A percentile compares a stretch with the other conserved stretches of the same genome.
phyloP scores from a whole-genome alignment of 805 yeast species.

The Starmerella apis region DNA sequence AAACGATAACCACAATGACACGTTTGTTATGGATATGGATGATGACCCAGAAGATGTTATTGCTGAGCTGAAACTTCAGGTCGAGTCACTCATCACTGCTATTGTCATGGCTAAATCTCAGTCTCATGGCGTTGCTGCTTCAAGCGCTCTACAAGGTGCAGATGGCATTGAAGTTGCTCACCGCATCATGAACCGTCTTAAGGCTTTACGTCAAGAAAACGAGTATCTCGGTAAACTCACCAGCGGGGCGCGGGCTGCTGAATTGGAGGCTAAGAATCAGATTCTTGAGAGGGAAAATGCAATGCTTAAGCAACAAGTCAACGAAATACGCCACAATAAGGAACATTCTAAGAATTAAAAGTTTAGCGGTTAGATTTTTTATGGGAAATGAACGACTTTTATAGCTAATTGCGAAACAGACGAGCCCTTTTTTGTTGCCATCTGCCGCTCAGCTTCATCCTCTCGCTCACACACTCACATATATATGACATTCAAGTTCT shows the following conservation, averaged over 20 bases:
- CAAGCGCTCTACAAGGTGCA: conserved; percentile 10
- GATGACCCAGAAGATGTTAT: conserved; percentile 19
- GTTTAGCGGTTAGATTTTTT: no score
- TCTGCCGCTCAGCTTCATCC: no score
- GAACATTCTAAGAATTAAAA: no score
- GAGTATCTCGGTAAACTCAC: conserved; percentile 17
- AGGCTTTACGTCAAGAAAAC: conserved; percentile 24
- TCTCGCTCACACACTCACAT: no score
- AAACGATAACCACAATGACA: conserved; percentile 1
- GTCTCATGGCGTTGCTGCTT: background rate
- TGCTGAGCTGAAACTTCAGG: conserved; percentile 21
- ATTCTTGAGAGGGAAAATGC: conserved; percentile 19
- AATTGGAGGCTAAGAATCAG: conserved; percentile 19
- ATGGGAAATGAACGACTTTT: no score
- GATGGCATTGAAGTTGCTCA: conserved; percentile 25
- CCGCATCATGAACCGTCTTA: conserved; percentile 23
- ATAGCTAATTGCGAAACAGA: no score
- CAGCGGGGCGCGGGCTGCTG: conserved; percentile 16
- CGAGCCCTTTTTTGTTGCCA: no score
- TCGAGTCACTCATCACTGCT: conserved; percentile 24
- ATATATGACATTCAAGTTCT: no score
- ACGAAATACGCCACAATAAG: background rate
- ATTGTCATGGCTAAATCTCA: conserved; percentile 11
- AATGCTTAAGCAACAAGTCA: conserved; percentile 12
- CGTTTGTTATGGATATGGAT: conserved; percentile 3